These are phyloP conservation scores for Takashimella tepidaria DNA, from an alignment of 1,284 basidiomycete species.

Conservation along the genomic window DNA sequence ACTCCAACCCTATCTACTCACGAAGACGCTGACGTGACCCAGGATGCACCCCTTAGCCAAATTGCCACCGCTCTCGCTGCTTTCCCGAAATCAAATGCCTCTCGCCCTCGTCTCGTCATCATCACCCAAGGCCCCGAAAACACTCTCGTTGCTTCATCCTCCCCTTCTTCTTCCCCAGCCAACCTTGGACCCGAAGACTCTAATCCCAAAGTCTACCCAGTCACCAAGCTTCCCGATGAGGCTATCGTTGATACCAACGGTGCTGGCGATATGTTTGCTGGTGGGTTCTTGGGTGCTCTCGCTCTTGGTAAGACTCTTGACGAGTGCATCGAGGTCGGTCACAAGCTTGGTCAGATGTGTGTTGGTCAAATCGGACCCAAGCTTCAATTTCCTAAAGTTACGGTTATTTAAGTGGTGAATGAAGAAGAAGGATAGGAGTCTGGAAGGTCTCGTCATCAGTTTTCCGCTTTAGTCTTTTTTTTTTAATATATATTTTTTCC, in stretches of 20 bases:
- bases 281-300: slow-evolving; percentile 85
- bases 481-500: too few species aligned
- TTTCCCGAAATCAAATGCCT: slow-evolving; percentile 60
- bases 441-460: too few species aligned
- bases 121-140: slow-evolving; percentile 85
- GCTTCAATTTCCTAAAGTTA: slow-evolving; percentile 39
- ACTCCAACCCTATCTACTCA: neutral
- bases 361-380: slow-evolving; percentile 66
- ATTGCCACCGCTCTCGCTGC: slow-evolving; percentile 70
- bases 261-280: slow-evolving; percentile 99
- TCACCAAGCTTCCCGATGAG: slow-evolving; percentile 59
- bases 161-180: slow-evolving; percentile 51
- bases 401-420: slow-evolving; percentile 26
- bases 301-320: slow-evolving; percentile 75
- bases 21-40: slow-evolving; percentile 7
- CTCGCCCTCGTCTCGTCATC: slow-evolving; percentile 74
- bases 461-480: too few species aligned
- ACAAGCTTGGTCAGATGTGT: slow-evolving; percentile 84
- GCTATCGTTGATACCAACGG: slow-evolving; percentile 97
- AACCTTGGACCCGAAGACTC: slow-evolving; percentile 43
- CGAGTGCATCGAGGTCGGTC: slow-evolving; percentile 71
- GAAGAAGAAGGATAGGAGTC: too few species aligned
- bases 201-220: slow-evolving; percentile 57
- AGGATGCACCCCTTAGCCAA: slow-evolving; percentile 57
- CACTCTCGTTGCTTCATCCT: slow-evolving; percentile 71